Evolutionary conservation across 225 moss, liverwort and hornwort genomes (phyloP).

Genomic region (Neckera pumila): DNA sequence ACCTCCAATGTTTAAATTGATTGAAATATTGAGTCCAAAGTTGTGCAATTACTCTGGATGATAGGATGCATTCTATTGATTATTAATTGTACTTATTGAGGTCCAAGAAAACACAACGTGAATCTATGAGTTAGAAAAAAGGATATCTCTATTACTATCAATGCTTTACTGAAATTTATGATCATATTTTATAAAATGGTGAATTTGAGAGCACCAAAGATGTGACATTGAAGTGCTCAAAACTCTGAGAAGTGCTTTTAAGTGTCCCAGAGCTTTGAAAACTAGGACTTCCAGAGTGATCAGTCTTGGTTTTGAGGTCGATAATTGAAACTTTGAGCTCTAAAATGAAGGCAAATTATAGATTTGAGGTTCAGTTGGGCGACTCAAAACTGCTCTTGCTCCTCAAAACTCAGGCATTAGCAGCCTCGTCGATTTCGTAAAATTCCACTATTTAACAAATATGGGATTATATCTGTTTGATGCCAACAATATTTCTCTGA

Average conservation of each 20-base stretch:
- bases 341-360: too few species aligned
- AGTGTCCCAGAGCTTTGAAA: neutral
- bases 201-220: neutral
- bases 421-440: fast-evolving
- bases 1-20: neutral
- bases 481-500: neutral
- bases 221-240: neutral
- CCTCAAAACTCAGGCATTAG: neutral
- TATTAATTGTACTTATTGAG: neutral
- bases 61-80: neutral
- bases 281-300: neutral
- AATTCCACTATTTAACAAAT: neutral
- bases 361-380: neutral
- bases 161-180: neutral
- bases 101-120: neutral
- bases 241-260: too few species aligned
- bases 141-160: neutral
- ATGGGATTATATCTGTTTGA: neutral
- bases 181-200: neutral
- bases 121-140: neutral
- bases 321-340: neutral
- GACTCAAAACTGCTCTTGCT: neutral
- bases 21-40: neutral
- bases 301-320: neutral
- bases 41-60: neutral